Conservation (phyloP, 164 flowering plant genomes). For the Cinnamomum micranthum region DNA sequence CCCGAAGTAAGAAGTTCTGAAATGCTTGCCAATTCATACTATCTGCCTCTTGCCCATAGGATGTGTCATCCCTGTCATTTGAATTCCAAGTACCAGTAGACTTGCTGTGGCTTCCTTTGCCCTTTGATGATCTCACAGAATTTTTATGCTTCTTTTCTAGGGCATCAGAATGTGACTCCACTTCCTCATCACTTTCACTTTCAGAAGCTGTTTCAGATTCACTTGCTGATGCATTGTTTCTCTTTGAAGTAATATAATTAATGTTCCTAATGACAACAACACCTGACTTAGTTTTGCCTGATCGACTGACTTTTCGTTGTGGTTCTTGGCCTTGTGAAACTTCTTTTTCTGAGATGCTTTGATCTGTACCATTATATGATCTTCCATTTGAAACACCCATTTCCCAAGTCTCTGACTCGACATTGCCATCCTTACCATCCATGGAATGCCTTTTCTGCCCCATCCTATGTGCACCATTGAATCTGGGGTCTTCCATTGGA, state of each 20-base stretch:
- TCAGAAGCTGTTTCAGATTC: slow-evolving; percentile 53
- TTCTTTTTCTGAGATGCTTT: slow-evolving; percentile 21
- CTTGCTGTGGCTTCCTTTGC: slow-evolving; percentile 23
- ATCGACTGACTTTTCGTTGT: slow-evolving; percentile 40
- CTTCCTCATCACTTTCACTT: slow-evolving; percentile 41
- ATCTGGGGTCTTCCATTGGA: slow-evolving; percentile 50
- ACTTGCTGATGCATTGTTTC: slow-evolving; percentile 35
- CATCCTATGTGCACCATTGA: slow-evolving; percentile 34
- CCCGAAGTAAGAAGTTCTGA: slow-evolving; percentile 68
- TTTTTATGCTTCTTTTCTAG: slow-evolving; percentile 28
- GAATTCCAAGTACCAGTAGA: slow-evolving; percentile 24
- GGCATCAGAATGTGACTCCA: slow-evolving; percentile 18
- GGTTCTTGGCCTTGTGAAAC: slow-evolving; percentile 28
- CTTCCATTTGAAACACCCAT: not conserved
- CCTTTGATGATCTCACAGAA: slow-evolving; percentile 33
- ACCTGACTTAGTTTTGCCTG: slow-evolving; percentile 59
- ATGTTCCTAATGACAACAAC: slow-evolving; percentile 85
- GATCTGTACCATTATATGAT: slow-evolving; percentile 28
- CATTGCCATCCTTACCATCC: slow-evolving; percentile 49
- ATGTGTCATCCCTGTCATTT: slow-evolving; percentile 26
- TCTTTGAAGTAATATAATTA: slow-evolving; percentile 73
- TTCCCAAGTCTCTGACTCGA: slow-evolving; percentile 47
- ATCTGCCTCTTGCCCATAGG: slow-evolving; percentile 35
- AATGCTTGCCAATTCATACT: slow-evolving; percentile 90
- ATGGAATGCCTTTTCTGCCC: slow-evolving; percentile 52